Percentiles rank a stretch among this genome's conserved stretches.
Conservation (phyloP, 1,284 basidiomycete genomes). For the Apiotrichum veenhuisii region DNA sequence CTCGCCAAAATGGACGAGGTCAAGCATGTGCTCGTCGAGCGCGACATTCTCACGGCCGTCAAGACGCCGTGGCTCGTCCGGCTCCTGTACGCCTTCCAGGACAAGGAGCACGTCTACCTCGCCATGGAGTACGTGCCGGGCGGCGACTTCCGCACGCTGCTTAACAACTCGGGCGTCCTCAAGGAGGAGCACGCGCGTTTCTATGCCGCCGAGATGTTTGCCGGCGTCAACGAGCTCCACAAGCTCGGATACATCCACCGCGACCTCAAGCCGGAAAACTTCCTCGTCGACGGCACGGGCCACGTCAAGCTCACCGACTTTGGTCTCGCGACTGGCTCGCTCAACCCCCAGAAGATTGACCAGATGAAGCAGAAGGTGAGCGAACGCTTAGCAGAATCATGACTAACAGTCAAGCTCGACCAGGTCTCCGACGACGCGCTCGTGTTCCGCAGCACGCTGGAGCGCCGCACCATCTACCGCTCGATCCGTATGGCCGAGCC, state of each 20-base stretch:
- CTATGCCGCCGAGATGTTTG: constrained; percentile 96
- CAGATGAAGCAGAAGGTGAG: constrained; percentile 83
- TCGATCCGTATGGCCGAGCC: constrained; percentile 87
- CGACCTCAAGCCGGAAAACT: constrained; percentile 95
- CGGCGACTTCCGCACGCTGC: constrained; percentile 88
- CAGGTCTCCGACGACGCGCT: constrained; percentile 93
- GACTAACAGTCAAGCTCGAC: constrained; percentile 63
- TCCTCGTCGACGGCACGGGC: constrained; percentile 89
- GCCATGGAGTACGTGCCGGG: constrained; percentile 99
- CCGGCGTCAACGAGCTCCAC: constrained; percentile 82
- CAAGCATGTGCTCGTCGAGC: constrained; percentile 91
- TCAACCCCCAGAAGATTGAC: constrained; percentile 94
- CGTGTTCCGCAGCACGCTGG: constrained; percentile 86
- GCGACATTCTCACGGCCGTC: constrained; percentile 90
- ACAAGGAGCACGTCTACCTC: constrained; percentile 80
- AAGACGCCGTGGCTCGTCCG: constrained; percentile 93
- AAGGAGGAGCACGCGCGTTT: constrained; percentile 93
- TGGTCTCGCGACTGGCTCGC: constrained; percentile 90
- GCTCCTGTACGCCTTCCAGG: constrained; percentile 91
- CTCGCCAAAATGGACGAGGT: constrained; percentile 93
- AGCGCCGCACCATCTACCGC: constrained; percentile 91
- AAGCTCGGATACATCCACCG: constrained; percentile 96
- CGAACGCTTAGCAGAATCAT: not conserved
- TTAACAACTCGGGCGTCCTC: constrained; percentile 93
- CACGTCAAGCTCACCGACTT: constrained; percentile 99